These are phyloP conservation scores for Heracleum sosnowskyi DNA, from an alignment of 129 eudicot species.

Conservation along the genomic window DNA sequence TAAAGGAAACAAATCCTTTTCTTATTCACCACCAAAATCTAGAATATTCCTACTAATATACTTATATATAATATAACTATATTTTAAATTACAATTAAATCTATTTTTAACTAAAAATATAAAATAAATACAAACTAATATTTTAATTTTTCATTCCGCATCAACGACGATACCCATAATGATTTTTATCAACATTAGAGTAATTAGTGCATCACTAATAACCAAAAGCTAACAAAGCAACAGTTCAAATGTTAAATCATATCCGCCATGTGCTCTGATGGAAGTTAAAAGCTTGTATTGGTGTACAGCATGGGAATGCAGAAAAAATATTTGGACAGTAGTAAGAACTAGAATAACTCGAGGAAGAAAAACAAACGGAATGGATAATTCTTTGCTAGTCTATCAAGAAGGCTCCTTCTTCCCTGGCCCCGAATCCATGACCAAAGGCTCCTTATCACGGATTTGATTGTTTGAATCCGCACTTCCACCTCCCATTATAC, in stretches of 20 bases:
- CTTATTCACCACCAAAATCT: too few species aligned
- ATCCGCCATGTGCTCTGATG: neutral
- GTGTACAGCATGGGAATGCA: neutral
- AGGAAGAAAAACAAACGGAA: neutral
- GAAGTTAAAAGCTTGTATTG: neutral
- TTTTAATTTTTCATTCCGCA: too few species aligned
- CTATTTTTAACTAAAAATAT: too few species aligned
- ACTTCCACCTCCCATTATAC: neutral
- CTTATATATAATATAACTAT: too few species aligned
- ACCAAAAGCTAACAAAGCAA: neutral
- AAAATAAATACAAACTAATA: too few species aligned
- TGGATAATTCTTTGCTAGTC: too few species aligned
- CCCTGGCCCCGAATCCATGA: too few species aligned
- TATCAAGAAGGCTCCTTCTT: neutral
- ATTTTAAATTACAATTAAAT: too few species aligned
- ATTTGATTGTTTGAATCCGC: neutral
- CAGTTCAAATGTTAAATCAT: neutral
- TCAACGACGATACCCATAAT: neutral
- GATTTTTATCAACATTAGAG: neutral
- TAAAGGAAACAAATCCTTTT: too few species aligned
- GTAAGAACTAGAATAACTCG: neutral
- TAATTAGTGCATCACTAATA: neutral
- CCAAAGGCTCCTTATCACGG: neutral
- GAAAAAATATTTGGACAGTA: neutral
- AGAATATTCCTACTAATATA: too few species aligned